Base-by-base conservation (phyloP, 2,329 filamentous ascomycete genomes). In the Neonectria magnoliae region DNA sequence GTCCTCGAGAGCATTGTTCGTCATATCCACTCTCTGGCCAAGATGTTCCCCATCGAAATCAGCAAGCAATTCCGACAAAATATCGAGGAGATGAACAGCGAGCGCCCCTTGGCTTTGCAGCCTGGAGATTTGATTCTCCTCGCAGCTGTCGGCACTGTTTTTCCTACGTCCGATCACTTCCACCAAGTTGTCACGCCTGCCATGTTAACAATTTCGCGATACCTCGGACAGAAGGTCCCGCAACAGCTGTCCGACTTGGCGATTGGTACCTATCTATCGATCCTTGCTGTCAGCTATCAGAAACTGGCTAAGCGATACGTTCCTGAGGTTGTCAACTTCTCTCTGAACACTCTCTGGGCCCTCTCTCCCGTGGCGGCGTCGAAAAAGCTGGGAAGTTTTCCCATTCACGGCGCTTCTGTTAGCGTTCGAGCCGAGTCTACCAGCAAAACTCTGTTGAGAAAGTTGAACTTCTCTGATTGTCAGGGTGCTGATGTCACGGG, bases 141-240 rank as follows among this genome's bases (percentile, higher is more conserved):
- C 38, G 94, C 93, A 0, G 94, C 93, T 0, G 88, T 98, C 64
- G 89, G 91, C 44, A 90, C 89, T 2, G 92, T 97, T 57, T 99
- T 97, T 75, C 94, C 96, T 5, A 97, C 96, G 0, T 98, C 94
- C 0, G 96, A 99, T 79, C 94, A 98, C 80, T 99, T 98, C 79
- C 96, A 99, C 74, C 91, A 96, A 72, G 93, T 98, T 38, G 91
- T 93, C 44, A 99, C 96, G 2, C 96, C 96, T 2, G 92, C 95
- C 1, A 91, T 93, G 79, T 88, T 98, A 5, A 87, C 90, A n/a
- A 93, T 98, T 79, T 88, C 87, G 13, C 89, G 93, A 59, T 98
- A 92, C 79, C 85, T 99, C 27, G 93, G 91, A 1, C 89, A 97
- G 71, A 93, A 90, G 60, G 84, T 90, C 0, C 89, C 93, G 0